These are phyloP conservation scores for Inonotus hispidus DNA, from an alignment of 1,284 basidiomycete genomes.

Conservation along the genomic window DNA sequence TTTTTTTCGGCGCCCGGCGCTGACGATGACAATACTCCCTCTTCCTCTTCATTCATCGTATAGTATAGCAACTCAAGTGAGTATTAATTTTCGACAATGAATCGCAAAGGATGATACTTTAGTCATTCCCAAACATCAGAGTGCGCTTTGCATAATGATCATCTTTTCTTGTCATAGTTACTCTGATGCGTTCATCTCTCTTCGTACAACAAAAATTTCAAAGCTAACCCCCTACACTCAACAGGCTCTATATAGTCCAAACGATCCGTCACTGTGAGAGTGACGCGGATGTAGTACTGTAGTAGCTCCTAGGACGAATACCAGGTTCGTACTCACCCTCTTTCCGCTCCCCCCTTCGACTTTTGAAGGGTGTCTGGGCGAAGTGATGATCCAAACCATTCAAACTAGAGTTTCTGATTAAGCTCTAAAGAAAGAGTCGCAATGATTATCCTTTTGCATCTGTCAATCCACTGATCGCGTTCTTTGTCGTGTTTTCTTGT, in stretches of 20 bases:
- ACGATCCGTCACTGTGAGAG: no score
- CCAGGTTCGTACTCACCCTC: constrained; percentile 13
- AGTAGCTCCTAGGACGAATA: no score
- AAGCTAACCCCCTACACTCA: no score
- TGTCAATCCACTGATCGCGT: constrained; percentile 62
- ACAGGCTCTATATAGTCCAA: no score
- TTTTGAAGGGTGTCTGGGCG: constrained; percentile 19
- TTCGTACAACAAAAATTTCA: no score
- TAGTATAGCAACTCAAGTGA: not conserved
- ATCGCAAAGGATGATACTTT: constrained; percentile 15
- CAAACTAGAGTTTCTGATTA: constrained; percentile 89
- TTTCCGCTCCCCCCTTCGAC: not conserved
- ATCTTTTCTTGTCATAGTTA: constrained; percentile 76
- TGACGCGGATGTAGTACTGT: no score
- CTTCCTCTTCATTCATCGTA: not conserved
- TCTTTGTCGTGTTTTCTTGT: not conserved
- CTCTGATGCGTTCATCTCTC: constrained; percentile 59
- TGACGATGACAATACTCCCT: not conserved
- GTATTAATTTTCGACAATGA: not conserved
- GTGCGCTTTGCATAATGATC: constrained; percentile 32
- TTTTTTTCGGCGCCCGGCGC: not conserved
- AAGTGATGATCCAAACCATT: constrained; percentile 57
- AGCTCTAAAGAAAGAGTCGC: constrained; percentile 36
- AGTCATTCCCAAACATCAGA: constrained; percentile 20
- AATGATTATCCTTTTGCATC: constrained; percentile 57